A percentile compares a stretch with the other conserved stretches of the same genome.
Evolutionary conservation across 305 asterid species (phyloP).

Genomic region (Andrographis paniculata): DNA sequence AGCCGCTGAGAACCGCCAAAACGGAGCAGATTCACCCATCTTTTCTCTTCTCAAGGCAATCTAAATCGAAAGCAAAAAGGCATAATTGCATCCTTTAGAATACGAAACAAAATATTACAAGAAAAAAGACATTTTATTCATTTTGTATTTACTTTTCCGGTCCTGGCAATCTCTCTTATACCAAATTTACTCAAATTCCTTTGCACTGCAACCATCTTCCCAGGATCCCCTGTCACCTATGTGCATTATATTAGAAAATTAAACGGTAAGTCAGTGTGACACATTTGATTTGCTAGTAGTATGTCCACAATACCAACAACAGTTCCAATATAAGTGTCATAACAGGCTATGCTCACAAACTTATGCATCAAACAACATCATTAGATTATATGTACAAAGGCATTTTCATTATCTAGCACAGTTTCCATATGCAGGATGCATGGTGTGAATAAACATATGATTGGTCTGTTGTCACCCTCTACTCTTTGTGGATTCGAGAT

Average conservation of each 20-base stretch:
- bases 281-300: too few species aligned
- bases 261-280: conserved; percentile 1
- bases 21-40: conserved; percentile 96
- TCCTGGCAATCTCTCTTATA: conserved; percentile 86
- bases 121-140: conserved; percentile 2
- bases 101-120: conserved; percentile 4
- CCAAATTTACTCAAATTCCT: conserved; percentile 91
- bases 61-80: conserved; percentile 28
- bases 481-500: too few species aligned
- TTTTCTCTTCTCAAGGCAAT: conserved; percentile 96
- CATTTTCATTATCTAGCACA: too few species aligned
- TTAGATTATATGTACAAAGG: too few species aligned
- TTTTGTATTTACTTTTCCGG: conserved; percentile 64
- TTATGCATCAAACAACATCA: not conserved
- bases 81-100: not conserved
- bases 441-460: too few species aligned
- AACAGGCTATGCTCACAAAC: not conserved
- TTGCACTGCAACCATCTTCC: conserved; percentile 87
- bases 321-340: too few species aligned
- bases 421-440: too few species aligned
- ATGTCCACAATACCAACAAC: too few species aligned
- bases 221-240: conserved; percentile 98
- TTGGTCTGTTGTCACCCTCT: too few species aligned
- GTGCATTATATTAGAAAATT: conserved; percentile 15
- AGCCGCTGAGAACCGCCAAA: conserved; percentile 97